Evolutionary conservation across 164 flowering plant species (phyloP), one percentile per base, ranked within the genome.

Genomic region (Aristolochia contorta): DNA sequence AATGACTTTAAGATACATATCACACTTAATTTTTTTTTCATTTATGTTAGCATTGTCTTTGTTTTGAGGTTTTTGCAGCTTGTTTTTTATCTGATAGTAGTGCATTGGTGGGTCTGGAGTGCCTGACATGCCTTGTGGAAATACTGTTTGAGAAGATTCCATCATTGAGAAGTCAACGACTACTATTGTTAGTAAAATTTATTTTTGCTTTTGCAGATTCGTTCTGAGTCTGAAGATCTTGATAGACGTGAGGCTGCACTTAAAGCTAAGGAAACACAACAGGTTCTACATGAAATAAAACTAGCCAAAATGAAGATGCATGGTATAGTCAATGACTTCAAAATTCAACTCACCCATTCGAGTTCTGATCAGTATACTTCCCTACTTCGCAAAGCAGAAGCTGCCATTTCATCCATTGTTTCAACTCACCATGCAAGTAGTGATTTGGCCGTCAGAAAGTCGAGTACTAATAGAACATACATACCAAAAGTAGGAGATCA

Each of bases 401-500:
- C 81, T 60, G 74, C 75, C 24, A 83, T 92, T 75, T 77, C 85
- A 49, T 77, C 96, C 47, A 69, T 89, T 62, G 69, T 83, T 55
- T 69, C 77, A 71, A 73, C 79, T 69, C 76, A 80, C 63, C 20
- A 56, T 47, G 72, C 78, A 33, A 60, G 25, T 45, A 71, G 67
- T 33, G 65, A 59, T 67, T 60, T 49, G 43, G 45, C 67, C 41
- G 30, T 52, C 49, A 47, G 54, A 55, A 78, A 71, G 71, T 48
- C 57, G 12, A 53, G 62, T 55, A 56, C n/a, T 21, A 54, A 15
- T 13, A 62, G 41, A 67, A 67, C 75, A 6, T 76, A 80, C 56
- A 60, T 67, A 27, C 94, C 90, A 4, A 77, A 84, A 71, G 16
- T 69, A 56, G 97, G 98, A 33, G 94, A 92, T 45, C 80, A 78